Conservation (phyloP, 2,329 filamentous ascomycete species). For the Balansia obtecta region DNA sequence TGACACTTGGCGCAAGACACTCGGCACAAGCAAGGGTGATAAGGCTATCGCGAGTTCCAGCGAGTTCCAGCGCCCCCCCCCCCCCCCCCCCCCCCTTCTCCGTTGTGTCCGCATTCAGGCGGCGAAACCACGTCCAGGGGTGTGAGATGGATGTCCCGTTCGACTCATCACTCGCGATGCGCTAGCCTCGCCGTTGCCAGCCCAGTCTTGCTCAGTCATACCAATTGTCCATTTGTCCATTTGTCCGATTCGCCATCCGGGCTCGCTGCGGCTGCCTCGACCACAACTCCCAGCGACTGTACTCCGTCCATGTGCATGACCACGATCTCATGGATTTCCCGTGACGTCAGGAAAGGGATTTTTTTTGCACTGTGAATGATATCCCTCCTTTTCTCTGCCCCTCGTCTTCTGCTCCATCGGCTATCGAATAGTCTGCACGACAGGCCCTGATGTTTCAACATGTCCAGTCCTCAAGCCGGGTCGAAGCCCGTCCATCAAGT, state of each 20-base stretch:
- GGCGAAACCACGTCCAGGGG: neutral
- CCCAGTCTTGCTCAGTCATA: neutral
- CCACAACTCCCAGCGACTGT: neutral
- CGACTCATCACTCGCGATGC: neutral
- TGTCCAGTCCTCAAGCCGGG: slow-evolving; percentile 21
- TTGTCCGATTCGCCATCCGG: neutral
- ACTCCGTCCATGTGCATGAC: neutral
- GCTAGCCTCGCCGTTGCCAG: neutral
- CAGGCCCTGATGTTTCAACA: slow-evolving; percentile 15
- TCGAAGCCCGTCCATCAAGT: slow-evolving; percentile 10
- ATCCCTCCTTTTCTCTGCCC: neutral
- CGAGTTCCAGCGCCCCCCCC: neutral
- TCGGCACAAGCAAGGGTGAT: too few relatives aligned
- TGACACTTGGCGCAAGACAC: neutral
- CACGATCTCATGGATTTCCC: neutral
- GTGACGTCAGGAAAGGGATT: neutral
- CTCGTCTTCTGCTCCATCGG: neutral
- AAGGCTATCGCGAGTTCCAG: slow-evolving; percentile 4
- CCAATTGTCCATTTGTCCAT: too few relatives aligned
- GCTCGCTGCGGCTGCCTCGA: neutral
- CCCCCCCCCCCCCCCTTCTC: too few relatives aligned
- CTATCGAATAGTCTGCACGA: neutral
- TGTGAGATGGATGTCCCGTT: neutral
- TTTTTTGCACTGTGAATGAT: neutral
- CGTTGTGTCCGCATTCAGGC: neutral